Conservation (phyloP, 164 flowering plant species). For the grape (Vitis vinifera) region ASM3070453v1 NC_081818.1:19953001-19953500, state of each 20-base stretch:
- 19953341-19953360: too few relatives aligned
- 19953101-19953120: too few relatives aligned
- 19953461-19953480: too few relatives aligned
- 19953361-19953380: too few relatives aligned
- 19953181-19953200: slow-evolving; percentile 23
- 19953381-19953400: too few relatives aligned
- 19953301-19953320: slow-evolving; percentile 30
- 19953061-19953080: neutral
- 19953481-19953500: too few relatives aligned
- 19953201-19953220: slow-evolving; percentile 20
- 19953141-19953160: slow-evolving; percentile 1
- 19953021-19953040: neutral
- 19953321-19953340: slow-evolving; percentile 9
- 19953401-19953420: neutral
- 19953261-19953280: slow-evolving; percentile 24
- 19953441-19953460: neutral
- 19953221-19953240: slow-evolving; percentile 21
- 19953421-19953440: neutral
- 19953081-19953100: too few relatives aligned
- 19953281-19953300: slow-evolving; percentile 21
- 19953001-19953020: slow-evolving; percentile 2
- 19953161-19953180: slow-evolving; percentile 17
- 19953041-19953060: neutral
- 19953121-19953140: neutral
- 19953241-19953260: slow-evolving; percentile 16